Evolutionary conservation across 2,329 filamentous ascomycete species (phyloP), one percentile per base, ranked within the genome.

Genomic region (Claviceps pusilla): DNA sequence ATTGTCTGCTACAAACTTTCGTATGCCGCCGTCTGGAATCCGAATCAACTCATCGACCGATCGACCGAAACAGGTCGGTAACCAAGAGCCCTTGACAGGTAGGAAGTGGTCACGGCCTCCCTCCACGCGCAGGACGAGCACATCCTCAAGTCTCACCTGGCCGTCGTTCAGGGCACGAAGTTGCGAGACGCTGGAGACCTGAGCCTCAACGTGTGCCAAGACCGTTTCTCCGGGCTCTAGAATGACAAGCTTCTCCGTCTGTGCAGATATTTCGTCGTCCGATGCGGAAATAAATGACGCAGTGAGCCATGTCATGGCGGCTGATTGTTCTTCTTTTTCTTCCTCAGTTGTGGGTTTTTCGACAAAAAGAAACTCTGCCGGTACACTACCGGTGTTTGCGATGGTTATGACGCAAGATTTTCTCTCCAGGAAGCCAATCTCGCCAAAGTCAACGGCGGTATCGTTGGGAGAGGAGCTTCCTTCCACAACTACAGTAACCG

Each of bases 31-130:
- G 11, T 78, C 90, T 0, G 93, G 90, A 4, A 96, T 81, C 19
- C 84, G 82, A 51, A 94, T 88, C 9, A 98, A 76, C 63, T 95
- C 90, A 57, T 90, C 85, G n/a, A 98, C 77, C 0, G 87, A 90
- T 42, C 88, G 82, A 0, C 87, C 88, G 50, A 97, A 87, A 61
- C 83, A 87, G 0, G 88, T 89, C 9, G 86, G 86, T 3, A 84
- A 72, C 91, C 93, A 98, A 1, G 71, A 73, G 0, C 80, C 93
- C 29, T 79, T 82, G 0, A 95, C 75, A 0, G 89, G 85, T 43
- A 98, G 80, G 65, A 98, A 98, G 64, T 97, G 87, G 62, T 98
- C 93, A 50, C 89, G 79, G 0, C 94, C 94, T 52, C 85, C 80
- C 11, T 82, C 77, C 5, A 98, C 87, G 0, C 89, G 83, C 9